Conservation (phyloP, 768 basidiomycete species). For the Pleurotus ostreatus region DNA sequence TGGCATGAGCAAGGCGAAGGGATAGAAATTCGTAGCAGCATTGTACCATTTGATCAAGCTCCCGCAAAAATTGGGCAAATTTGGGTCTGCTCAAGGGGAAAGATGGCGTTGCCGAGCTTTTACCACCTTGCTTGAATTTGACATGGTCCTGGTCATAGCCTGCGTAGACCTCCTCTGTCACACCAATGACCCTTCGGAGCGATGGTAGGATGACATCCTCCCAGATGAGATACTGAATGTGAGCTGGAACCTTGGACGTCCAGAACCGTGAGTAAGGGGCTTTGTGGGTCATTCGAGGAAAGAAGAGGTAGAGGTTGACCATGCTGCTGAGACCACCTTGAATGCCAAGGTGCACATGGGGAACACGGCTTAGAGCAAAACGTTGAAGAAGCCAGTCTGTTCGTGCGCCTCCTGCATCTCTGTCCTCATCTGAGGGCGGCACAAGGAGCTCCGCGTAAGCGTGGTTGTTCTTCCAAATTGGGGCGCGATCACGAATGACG, state of each 20-base stretch:
- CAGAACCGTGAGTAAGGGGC: slow-evolving; percentile 8
- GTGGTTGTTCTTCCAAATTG: slow-evolving; percentile 15
- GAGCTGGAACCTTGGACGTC: slow-evolving; percentile 9
- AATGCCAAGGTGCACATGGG: slow-evolving; percentile 14
- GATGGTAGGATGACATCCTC: slow-evolving; percentile 9
- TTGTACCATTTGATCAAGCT: neutral
- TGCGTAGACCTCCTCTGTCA: slow-evolving; percentile 2
- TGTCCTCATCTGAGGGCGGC: slow-evolving; percentile 9
- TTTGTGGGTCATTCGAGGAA: slow-evolving; percentile 16
- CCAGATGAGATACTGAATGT: slow-evolving; percentile 14
- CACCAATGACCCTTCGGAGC: neutral
- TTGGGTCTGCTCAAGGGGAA: neutral
- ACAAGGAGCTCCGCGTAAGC: slow-evolving; percentile 11
- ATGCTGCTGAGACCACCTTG: slow-evolving; percentile 7
- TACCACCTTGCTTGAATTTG: slow-evolving; percentile 10
- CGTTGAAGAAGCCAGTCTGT: slow-evolving; percentile 7
- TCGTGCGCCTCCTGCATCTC: neutral
- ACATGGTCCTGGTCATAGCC: slow-evolving; percentile 8
- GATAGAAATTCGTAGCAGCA: no score
- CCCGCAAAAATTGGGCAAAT: neutral
- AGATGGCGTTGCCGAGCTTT: neutral
- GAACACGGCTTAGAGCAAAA: slow-evolving; percentile 10
- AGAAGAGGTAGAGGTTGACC: slow-evolving; percentile 15
- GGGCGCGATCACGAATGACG: slow-evolving; percentile 8
- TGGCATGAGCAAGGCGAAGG: neutral